Evolutionary conservation across 768 basidiomycete species (phyloP).

Genomic region (Suillus hirtellus): DNA sequence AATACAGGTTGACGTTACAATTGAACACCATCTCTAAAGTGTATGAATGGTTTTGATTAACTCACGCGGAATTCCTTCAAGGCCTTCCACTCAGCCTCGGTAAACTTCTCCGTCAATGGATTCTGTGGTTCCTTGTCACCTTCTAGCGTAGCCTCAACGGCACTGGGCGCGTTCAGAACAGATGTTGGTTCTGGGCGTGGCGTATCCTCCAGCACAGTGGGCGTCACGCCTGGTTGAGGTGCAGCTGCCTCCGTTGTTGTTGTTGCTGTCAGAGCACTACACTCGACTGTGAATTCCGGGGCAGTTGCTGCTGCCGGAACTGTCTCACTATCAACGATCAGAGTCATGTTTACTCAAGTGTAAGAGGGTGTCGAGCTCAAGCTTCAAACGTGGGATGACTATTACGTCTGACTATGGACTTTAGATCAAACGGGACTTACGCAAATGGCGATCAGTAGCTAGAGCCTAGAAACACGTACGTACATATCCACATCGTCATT

Average conservation of each 20-base stretch:
- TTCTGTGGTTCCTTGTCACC: slow-evolving; percentile 61
- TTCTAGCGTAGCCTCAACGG: not conserved
- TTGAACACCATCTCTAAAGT: not conserved
- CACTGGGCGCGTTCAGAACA: not conserved
- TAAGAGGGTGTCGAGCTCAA: not conserved
- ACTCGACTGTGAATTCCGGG: slow-evolving; percentile 6
- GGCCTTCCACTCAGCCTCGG: slow-evolving; percentile 68
- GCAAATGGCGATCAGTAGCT: too few relatives aligned
- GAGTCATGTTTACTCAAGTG: not conserved
- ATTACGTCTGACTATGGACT: not conserved
- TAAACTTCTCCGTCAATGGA: slow-evolving; percentile 67
- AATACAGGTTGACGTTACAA: slow-evolving; percentile 12
- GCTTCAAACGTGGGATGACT: not conserved
- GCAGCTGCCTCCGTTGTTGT: slow-evolving; percentile 4
- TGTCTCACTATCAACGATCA: slow-evolving; percentile 6
- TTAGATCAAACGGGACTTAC: too few relatives aligned
- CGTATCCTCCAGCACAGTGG: slow-evolving; percentile 5
- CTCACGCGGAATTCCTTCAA: slow-evolving; percentile 68
- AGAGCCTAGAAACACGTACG: not conserved
- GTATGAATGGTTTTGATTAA: slow-evolving; percentile 10
- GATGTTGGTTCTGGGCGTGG: not conserved
- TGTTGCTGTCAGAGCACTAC: slow-evolving; percentile 2
- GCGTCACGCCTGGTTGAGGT: slow-evolving; percentile 10
- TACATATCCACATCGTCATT: not conserved
- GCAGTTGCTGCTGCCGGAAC: not conserved